Percentiles rank a stretch among this genome's conserved stretches.
Evolutionary conservation across 176 grass and related monocot species (phyloP).

Genomic region (Musa troglodytarum): DNA sequence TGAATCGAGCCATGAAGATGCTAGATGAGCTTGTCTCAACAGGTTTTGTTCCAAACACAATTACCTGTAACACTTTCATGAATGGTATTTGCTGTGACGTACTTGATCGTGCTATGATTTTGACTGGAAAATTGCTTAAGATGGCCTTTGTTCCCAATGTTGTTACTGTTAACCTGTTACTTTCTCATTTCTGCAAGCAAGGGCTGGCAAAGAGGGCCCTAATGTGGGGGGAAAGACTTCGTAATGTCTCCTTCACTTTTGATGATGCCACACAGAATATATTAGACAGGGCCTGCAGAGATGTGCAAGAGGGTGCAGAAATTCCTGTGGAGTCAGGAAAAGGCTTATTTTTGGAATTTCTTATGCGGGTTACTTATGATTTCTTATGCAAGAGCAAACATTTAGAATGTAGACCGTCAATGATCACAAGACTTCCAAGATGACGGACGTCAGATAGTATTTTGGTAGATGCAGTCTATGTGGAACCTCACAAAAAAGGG

Average conservation of each 20-base stretch:
- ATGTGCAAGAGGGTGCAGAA: slow-evolving; percentile 28
- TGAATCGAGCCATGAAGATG: slow-evolving; percentile 53
- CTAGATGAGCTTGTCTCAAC: slow-evolving; percentile 57
- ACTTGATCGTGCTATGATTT: slow-evolving; percentile 73
- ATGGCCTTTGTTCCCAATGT: slow-evolving; percentile 74
- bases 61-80: slow-evolving; percentile 87
- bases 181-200: slow-evolving; percentile 94
- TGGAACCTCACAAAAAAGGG: too few relatives aligned
- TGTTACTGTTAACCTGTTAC: slow-evolving; percentile 72
- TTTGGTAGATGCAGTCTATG: too few relatives aligned
- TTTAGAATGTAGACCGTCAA: slow-evolving; percentile 22
- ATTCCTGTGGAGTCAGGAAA: slow-evolving; percentile 28
- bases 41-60: slow-evolving; percentile 48
- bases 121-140: slow-evolving; percentile 77
- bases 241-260: slow-evolving; percentile 60
- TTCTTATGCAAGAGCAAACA: slow-evolving; percentile 29
- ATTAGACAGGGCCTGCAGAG: slow-evolving; percentile 61
- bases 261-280: slow-evolving; percentile 82
- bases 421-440: slow-evolving; percentile 7
- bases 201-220: slow-evolving; percentile 61
- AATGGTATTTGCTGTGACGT: slow-evolving; percentile 67
- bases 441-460: slow-evolving; percentile 35
- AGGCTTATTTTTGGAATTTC: slow-evolving; percentile 54
- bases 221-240: slow-evolving; percentile 65
- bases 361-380: slow-evolving; percentile 48